Conservation (phyloP, 129 eudicot species). For the Rutidosis leptorrhynchoides region DNA sequence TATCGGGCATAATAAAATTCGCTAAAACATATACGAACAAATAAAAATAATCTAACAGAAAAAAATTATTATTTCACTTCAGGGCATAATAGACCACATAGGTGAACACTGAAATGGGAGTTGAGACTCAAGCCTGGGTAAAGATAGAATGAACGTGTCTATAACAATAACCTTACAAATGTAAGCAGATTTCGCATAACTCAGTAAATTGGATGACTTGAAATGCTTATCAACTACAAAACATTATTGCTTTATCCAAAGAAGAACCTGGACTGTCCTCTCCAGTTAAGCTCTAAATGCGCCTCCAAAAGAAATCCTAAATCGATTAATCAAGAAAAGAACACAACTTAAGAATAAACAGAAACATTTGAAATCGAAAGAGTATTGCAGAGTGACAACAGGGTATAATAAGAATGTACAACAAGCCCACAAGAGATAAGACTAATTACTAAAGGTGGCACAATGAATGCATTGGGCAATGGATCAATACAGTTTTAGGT, state of each 20-base stretch:
- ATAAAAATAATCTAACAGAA: too few relatives aligned
- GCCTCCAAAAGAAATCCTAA: slow-evolving; percentile 12
- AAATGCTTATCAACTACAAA: slow-evolving; percentile 20
- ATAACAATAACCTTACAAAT: slow-evolving; percentile 8
- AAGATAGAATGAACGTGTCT: neutral
- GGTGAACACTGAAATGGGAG: neutral
- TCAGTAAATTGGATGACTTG: slow-evolving; percentile 18
- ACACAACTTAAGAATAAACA: slow-evolving; percentile 17
- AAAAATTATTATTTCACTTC: slow-evolving; percentile 7
- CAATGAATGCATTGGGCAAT: neutral
- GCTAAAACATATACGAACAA: too few relatives aligned
- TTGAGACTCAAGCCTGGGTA: neutral
- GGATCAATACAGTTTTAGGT: neutral
- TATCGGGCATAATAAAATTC: neutral
- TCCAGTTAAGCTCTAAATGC: slow-evolving; percentile 22
- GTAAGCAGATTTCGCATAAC: slow-evolving; percentile 25
- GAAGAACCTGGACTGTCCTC: slow-evolving; percentile 20
- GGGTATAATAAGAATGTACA: neutral
- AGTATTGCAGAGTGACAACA: neutral
- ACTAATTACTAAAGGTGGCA: neutral
- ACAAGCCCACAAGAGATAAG: neutral
- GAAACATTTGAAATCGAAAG: too few relatives aligned
- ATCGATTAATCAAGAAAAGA: slow-evolving; percentile 1
- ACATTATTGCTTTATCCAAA: slow-evolving; percentile 9
- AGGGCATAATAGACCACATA: neutral